phyloP scores from a whole-genome alignment of 1,139 yeast species.

The Entelexis paramagnoliae region DNA sequence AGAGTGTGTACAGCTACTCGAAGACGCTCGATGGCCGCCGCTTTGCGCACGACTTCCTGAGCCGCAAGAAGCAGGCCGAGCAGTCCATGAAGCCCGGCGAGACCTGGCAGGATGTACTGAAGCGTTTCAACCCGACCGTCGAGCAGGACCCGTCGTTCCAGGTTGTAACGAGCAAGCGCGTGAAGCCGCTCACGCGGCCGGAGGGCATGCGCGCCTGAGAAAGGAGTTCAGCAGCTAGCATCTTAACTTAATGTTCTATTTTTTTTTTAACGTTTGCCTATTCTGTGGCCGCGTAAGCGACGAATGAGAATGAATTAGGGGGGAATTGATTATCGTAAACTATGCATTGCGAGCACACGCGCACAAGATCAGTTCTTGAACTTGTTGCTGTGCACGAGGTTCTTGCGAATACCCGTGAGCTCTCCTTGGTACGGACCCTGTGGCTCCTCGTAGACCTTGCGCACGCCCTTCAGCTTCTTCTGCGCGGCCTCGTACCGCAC shows the following conservation, averaged over 20 bases:
- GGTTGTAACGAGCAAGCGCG: conserved; percentile 51
- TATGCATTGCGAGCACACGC: neutral
- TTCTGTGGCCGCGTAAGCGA: too few relatives aligned
- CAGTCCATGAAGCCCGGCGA: conserved; percentile 24
- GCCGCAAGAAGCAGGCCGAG: conserved; percentile 57
- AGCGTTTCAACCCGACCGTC: conserved; percentile 53
- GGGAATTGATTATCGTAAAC: too few relatives aligned
- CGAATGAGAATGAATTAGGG: neutral
- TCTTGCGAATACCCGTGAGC: conserved; percentile 94
- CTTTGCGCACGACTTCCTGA: conserved; percentile 81
- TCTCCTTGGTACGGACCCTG: conserved; percentile 88
- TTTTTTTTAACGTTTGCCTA: too few relatives aligned
- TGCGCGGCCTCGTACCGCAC: conserved; percentile 90
- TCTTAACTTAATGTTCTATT: too few relatives aligned
- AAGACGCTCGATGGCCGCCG: conserved; percentile 92
- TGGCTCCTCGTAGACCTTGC: conserved; percentile 74
- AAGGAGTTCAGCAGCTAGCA: neutral
- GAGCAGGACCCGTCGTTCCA: conserved; percentile 44
- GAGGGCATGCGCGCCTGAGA: conserved; percentile 7
- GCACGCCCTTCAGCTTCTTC: conserved; percentile 82
- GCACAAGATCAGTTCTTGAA: conserved; percentile 14
- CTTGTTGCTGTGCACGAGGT: conserved; percentile 56
- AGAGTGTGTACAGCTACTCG: conserved; percentile 82
- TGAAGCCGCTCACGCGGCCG: conserved; percentile 16
- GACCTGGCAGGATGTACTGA: conserved; percentile 43